Conservation (phyloP, 345 rosid species). For the Cardamine occulta region DNA sequence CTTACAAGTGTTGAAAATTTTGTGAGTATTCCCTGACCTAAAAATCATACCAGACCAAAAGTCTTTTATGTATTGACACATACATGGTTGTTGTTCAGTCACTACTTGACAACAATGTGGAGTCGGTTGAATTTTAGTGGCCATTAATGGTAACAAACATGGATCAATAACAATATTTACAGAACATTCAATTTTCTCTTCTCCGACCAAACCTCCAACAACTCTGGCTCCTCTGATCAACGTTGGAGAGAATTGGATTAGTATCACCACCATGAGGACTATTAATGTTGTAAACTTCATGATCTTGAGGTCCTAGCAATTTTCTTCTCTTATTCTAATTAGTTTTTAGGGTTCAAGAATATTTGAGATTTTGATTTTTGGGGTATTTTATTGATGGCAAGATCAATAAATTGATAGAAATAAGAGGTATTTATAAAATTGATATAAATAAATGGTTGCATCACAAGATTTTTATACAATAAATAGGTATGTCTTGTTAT, state of each 20-base stretch:
- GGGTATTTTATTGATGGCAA: neutral
- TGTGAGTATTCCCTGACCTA: neutral
- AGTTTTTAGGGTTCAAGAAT: neutral
- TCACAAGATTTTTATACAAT: too few species aligned
- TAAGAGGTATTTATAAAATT: neutral
- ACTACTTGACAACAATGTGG: constrained; percentile 9
- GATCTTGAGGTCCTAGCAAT: neutral
- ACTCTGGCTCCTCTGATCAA: neutral
- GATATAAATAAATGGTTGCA: too few species aligned
- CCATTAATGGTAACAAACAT: neutral
- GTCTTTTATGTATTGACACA: constrained; percentile 17
- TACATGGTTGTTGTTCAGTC: neutral
- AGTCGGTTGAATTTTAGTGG: neutral
- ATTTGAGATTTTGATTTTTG: neutral
- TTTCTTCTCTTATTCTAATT: neutral
- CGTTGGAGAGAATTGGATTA: constrained; percentile 5
- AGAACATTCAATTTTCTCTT: neutral
- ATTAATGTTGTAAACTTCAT: constrained; percentile 17
- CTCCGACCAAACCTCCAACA: neutral
- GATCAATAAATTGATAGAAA: too few species aligned
- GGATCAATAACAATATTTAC: neutral
- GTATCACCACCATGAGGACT: neutral
- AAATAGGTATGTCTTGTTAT: too few species aligned
- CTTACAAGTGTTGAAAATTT: constrained; percentile 7
- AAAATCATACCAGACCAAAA: neutral